Conservation (phyloP, 2,329 filamentous ascomycete species). For the Penicillium sp. region DNA sequence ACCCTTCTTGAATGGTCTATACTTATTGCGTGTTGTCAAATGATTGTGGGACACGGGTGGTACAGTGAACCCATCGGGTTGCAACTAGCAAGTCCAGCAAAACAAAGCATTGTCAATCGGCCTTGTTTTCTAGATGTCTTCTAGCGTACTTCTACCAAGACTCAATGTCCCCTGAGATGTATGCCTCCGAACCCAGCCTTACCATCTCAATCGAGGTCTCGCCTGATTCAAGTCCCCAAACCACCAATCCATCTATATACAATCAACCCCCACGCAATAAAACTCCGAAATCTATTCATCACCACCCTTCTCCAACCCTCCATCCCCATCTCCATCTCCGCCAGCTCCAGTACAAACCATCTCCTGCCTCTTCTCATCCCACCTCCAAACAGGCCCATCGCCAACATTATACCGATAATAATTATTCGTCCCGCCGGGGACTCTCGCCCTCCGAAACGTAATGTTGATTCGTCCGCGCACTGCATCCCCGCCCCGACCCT, state of each 20-base stretch:
- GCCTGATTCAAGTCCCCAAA: background rate
- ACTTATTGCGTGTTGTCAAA: background rate
- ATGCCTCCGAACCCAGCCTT: background rate
- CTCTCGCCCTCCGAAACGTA: conserved; percentile 72
- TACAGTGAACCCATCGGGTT: background rate
- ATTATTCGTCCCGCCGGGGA: conserved; percentile 75
- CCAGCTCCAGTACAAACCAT: conserved; percentile 23
- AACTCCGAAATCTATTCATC: background rate
- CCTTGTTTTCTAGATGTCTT: background rate
- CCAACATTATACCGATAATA: conserved; percentile 86
- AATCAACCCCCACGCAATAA: background rate
- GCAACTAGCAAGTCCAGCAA: background rate
- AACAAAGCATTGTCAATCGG: background rate
- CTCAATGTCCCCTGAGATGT: background rate
- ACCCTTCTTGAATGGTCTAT: background rate
- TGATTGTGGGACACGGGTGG: background rate
- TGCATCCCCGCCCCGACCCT: conserved; percentile 57
- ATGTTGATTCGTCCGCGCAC: conserved; percentile 74
- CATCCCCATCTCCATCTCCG: background rate
- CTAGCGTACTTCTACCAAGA: background rate
- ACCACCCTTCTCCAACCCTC: no score
- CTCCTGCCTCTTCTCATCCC: conserved; percentile 56
- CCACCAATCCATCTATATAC: background rate
- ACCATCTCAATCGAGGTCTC: no score
- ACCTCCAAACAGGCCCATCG: conserved; percentile 67